Percentiles rank a stretch among this genome's conserved stretches.
Conservation (phyloP, 2,329 filamentous ascomycete species). For the Blastomyces parvus region DNA sequence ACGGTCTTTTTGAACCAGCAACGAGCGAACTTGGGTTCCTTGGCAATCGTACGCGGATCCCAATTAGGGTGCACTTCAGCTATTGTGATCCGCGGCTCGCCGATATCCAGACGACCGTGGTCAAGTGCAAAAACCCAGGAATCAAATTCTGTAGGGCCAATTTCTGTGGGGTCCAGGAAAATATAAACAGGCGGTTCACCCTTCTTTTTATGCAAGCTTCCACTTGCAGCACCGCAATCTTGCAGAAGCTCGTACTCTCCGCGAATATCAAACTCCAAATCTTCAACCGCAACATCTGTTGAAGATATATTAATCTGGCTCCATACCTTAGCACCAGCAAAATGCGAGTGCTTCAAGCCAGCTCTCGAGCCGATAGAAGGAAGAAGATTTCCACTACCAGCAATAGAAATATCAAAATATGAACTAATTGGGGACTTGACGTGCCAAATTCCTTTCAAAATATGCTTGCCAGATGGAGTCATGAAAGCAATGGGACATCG, state of each 20-base stretch:
- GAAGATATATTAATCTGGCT: conserved; percentile 34
- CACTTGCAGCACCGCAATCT: conserved; percentile 49
- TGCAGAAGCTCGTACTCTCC: conserved; percentile 46
- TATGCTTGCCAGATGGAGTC: conserved; percentile 23
- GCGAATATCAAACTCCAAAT: conserved; percentile 32
- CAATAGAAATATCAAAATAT: conserved; percentile 28
- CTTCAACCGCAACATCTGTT: conserved; percentile 20
- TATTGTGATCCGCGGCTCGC: conserved; percentile 38
- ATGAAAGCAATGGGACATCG: conserved; percentile 42
- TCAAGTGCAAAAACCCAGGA: conserved; percentile 49
- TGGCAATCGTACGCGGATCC: conserved; percentile 28
- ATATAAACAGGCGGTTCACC: conserved; percentile 39
- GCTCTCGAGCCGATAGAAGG: conserved; percentile 33
- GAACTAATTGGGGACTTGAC: conserved; percentile 34
- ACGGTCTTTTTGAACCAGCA: conserved; percentile 27
- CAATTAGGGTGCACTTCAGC: conserved; percentile 41
- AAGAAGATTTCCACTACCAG: conserved; percentile 25
- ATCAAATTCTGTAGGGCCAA: conserved; percentile 41
- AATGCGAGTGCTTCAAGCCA: conserved; percentile 32
- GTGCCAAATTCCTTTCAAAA: conserved; percentile 37
- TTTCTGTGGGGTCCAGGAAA: conserved; percentile 48
- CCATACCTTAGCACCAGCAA: conserved; percentile 37
- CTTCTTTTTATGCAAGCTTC: conserved; percentile 44
- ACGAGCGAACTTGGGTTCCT: conserved; percentile 17
- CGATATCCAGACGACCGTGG: conserved; percentile 38